phyloP scores from a whole-genome alignment of 2,329 filamentous ascomycete species.

The Claviceps capensis region DNA sequence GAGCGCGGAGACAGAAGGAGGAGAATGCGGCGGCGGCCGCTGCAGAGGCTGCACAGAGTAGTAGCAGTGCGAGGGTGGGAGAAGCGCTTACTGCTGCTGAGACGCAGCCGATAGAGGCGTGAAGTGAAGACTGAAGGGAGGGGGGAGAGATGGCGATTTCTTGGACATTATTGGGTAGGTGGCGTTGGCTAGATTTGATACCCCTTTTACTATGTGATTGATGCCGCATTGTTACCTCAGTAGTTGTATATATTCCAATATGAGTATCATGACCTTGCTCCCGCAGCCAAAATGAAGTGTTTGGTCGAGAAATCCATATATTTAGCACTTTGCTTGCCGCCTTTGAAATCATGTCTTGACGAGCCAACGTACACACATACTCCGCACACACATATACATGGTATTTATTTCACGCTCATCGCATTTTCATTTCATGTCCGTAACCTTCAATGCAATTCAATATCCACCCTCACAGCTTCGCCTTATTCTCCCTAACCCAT shows the following conservation, averaged over 20 bases:
- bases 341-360: too few species aligned
- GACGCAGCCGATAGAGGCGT: slow-evolving; percentile 9
- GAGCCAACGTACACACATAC: neutral
- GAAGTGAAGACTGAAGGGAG: slow-evolving; percentile 1
- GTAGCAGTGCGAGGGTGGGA: neutral
- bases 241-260: too few species aligned
- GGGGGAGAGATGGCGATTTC: neutral
- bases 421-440: neutral
- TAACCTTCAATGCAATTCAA: too few species aligned
- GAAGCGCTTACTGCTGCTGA: slow-evolving; percentile 10
- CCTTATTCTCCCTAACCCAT: slow-evolving; percentile 28
- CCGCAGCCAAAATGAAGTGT: too few species aligned
- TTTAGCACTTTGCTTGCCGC: neutral
- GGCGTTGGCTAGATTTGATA: slow-evolving; percentile 12
- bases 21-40: neutral
- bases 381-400: too few species aligned
- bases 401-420: neutral
- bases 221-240: neutral
- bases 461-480: slow-evolving; percentile 20
- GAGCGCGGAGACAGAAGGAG: slow-evolving; percentile 8
- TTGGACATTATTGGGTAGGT: slow-evolving; percentile 2
- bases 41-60: neutral
- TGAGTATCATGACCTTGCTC: too few species aligned
- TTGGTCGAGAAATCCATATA: too few species aligned
- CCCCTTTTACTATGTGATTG: slow-evolving; percentile 3